Evolutionary conservation across 768 basidiomycete species (phyloP), one percentile per base, ranked within the genome.

Genomic region (Hypholoma sublateritium): DNA sequence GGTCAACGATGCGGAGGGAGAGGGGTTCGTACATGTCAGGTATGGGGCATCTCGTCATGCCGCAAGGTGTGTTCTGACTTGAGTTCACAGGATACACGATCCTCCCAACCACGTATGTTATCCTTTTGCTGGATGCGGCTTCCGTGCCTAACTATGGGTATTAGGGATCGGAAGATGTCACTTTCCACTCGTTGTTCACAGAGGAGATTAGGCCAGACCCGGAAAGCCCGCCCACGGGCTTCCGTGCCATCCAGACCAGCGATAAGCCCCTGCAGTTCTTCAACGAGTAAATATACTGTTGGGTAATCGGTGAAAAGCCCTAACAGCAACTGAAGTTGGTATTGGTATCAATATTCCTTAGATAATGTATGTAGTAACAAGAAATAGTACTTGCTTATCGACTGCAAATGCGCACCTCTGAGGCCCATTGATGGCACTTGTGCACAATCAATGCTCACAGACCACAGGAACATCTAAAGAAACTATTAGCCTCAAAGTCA

Each of bases 1-100:
- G 19, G 73, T 90, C 52, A 74, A 81, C 6, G 88, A 89, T 64
- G 74, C 68, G 28, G 73, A 82, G 63, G 87, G 89, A 25, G 76
- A 77, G 62, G 89, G 89, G 11, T 89, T 79, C 64, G 63, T 91
- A 52, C 88, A 91, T 61, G 81, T 91, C 66, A 81, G 88, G 88
- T 89, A 62, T 62, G 77, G 7, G 50, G 17, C 11, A 48, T 50
- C 17, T 21, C 25, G 16, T 41, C n/a, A 58, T 55, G 55, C 36
- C 32, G 42, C 55, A 37, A 21, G 12, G 11, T n/a, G 7, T 44
- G n/a, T 14, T 46, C 19, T 25, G 42, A 32, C 17, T 34, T 35
- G 47, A 39, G 44, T 47, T 45, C 63, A 28, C 67, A 89, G 88
- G 62, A 86, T 90, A 61, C 88, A 90, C 65, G 88, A 89, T 64